Conservation (phyloP, 2,329 filamentous ascomycete species). For the Verticillium nubilum region DNA sequence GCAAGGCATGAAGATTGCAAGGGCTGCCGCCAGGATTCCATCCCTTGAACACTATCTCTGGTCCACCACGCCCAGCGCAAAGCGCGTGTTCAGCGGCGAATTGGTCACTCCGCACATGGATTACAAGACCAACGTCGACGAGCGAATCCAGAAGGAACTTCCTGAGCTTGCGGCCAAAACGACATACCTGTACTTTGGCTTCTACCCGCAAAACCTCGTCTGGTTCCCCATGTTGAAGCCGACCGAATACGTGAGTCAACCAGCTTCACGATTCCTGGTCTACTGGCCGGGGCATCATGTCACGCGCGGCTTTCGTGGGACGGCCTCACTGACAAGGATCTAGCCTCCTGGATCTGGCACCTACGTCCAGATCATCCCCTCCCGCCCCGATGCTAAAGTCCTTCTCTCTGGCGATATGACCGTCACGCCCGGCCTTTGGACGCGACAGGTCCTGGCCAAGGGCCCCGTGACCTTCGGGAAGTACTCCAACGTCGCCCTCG, state of each 20-base stretch:
- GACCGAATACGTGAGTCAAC: neutral
- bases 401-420: constrained; percentile 17
- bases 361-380: constrained; percentile 15
- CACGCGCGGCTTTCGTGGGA: neutral
- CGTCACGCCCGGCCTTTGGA: constrained; percentile 19
- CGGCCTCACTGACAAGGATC: neutral
- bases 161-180: constrained; percentile 27
- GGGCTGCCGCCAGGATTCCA: constrained; percentile 27
- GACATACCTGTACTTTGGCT: constrained; percentile 31
- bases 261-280: too few species aligned
- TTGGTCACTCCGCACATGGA: constrained; percentile 32
- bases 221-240: constrained; percentile 4
- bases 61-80: constrained; percentile 34
- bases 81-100: constrained; percentile 23
- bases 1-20: constrained; percentile 35
- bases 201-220: constrained; percentile 26
- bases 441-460: constrained; percentile 13
- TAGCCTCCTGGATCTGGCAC: constrained; percentile 9
- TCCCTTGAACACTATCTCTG: constrained; percentile 39
- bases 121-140: constrained; percentile 33
- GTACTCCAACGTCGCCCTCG: constrained; percentile 17
- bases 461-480: constrained; percentile 11
- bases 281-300: too few species aligned
- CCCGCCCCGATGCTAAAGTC: constrained; percentile 13
- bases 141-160: constrained; percentile 28